phyloP scores from a whole-genome alignment of 2,329 filamentous ascomycete species.

The Penicillium polonicum region DNA sequence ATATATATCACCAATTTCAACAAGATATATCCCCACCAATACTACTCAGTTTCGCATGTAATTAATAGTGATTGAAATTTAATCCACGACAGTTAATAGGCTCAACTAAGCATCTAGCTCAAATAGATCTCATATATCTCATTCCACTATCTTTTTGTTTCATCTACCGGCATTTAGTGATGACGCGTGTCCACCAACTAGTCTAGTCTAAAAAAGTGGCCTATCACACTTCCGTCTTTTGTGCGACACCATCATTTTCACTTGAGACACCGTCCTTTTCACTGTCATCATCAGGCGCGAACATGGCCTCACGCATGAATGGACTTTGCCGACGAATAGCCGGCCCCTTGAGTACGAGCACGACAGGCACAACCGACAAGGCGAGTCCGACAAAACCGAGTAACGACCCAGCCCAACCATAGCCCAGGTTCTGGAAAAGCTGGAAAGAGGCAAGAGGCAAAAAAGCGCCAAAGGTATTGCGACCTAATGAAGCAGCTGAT shows the following conservation, averaged over 20 bases:
- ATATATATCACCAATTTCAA: no score
- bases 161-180: background rate
- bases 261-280: background rate
- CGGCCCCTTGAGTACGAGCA: constrained; percentile 44
- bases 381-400: constrained; percentile 45
- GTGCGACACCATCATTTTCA: background rate
- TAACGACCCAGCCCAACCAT: constrained; percentile 45
- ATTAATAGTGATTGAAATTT: no score
- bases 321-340: constrained; percentile 36
- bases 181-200: background rate
- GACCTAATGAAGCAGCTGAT: constrained; percentile 47
- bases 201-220: background rate
- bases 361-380: constrained; percentile 42
- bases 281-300: constrained; percentile 11
- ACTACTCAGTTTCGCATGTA: no score
- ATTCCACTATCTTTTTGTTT: background rate
- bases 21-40: no score
- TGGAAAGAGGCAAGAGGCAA: constrained; percentile 46
- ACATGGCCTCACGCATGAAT: constrained; percentile 33
- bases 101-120: background rate
- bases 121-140: background rate
- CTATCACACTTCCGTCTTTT: background rate
- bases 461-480: constrained; percentile 49
- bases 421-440: constrained; percentile 43
- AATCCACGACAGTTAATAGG: no score